Evolutionary conservation across 176 grass and related monocot species (phyloP), one percentile per base, ranked within the genome.

Genomic region (Paspalum notatum): DNA sequence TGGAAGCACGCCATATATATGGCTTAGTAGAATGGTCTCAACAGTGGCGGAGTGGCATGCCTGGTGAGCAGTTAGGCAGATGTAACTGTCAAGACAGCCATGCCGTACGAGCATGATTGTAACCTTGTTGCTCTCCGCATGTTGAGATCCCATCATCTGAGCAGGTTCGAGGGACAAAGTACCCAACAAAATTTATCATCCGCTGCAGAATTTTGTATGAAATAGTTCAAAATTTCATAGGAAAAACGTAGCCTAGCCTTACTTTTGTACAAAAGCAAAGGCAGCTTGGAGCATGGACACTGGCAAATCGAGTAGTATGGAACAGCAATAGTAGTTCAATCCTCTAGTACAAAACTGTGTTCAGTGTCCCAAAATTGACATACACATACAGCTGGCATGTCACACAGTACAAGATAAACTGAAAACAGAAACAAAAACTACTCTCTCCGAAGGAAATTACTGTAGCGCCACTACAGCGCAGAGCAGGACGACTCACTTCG

Each of bases 361-460:
- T 24, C 26, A 40, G 21, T 14, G 9, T 65, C 26, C 39, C 21
- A 48, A 71, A 57, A 62, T 47, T 80, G 64, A 5, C 57, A 80
- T 58, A 72, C 47, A 53, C 8, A 12, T 51, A 72, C 24, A 65
- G 54, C 21, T 75, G 10, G 37, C 17, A 55, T 21, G 50, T 12
- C 37, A 77, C 22, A 43, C 13, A 21, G 41, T 80, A 55, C 52
- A 89, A 49, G 46, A 82, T 24, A 72, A 72, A 72, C 21, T 72
- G 27, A 56, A 66, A 27, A 17, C 7, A 32, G 1, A 32, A 72
- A 58, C n/a, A 78, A 81, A 85, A 76, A 40, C 56, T 46, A 37
- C 46, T 75, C 2, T 7, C 39, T 21, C 37, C 47, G 66, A 65
- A 18, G 12, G 66, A 72, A 72, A 59, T 51, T 79, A 18, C 17